A percentile compares a stretch with the other conserved stretches of the same genome.
These are phyloP conservation scores for Colletotrichum agaves DNA, from an alignment of 2,329 filamentous ascomycete species.

Conservation along the genomic window DNA sequence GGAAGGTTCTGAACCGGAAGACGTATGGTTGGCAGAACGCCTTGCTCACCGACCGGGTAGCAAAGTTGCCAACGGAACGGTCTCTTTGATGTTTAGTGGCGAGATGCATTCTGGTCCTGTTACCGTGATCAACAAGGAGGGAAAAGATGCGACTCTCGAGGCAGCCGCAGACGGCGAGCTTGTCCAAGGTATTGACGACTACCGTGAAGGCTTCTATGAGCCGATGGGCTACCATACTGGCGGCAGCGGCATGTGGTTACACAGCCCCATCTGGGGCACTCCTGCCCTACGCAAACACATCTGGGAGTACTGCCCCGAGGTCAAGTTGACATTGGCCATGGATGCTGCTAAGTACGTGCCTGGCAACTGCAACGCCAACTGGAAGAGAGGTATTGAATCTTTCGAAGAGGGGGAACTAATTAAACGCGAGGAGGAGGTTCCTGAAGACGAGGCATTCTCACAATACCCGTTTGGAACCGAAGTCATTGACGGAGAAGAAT, in stretches of 20 bases:
- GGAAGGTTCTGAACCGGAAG: slow-evolving; percentile 60
- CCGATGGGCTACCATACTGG: slow-evolving; percentile 70
- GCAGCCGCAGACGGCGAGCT: slow-evolving; percentile 47
- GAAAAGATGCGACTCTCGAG: slow-evolving; percentile 41
- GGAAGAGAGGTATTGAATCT: slow-evolving; percentile 53
- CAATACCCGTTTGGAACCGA: slow-evolving; percentile 50
- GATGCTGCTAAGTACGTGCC: slow-evolving; percentile 62
- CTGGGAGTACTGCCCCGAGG: slow-evolving; percentile 67
- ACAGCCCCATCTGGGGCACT: slow-evolving; percentile 60
- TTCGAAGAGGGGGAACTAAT: slow-evolving; percentile 32
- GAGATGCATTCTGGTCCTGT: slow-evolving; percentile 56
- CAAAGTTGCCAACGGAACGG: slow-evolving; percentile 62
- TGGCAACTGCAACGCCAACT: slow-evolving; percentile 56
- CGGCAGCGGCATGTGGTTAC: slow-evolving; percentile 57
- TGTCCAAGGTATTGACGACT: slow-evolving; percentile 58
- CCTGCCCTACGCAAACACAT: slow-evolving; percentile 59
- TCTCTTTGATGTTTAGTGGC: slow-evolving; percentile 60
- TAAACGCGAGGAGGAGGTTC: slow-evolving; percentile 30
- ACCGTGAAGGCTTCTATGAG: slow-evolving; percentile 63
- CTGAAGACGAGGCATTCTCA: slow-evolving; percentile 39
- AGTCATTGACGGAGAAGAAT: slow-evolving; percentile 53
- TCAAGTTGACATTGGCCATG: slow-evolving; percentile 68
- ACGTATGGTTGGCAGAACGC: slow-evolving; percentile 66
- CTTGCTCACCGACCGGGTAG: slow-evolving; percentile 60
- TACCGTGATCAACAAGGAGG: slow-evolving; percentile 38